phyloP scores from a whole-genome alignment of 805 yeast genomes.

The Candida xyloterini region DNA sequence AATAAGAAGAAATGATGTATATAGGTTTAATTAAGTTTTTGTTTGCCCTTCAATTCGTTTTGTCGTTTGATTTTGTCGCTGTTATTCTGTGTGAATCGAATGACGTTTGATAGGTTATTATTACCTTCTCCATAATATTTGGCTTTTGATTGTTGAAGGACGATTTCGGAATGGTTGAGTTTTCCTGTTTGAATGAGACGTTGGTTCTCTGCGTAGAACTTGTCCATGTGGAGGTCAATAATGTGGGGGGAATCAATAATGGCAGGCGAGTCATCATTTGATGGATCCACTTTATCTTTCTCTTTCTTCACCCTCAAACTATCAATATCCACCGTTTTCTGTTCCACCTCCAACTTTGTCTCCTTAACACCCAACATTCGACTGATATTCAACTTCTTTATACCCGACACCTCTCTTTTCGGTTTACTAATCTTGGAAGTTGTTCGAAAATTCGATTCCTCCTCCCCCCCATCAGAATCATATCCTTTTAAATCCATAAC shows the following conservation, averaged over 20 bases:
- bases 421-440: conserved; percentile 7
- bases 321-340: not conserved
- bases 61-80: conserved; percentile 24
- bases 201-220: conserved; percentile 37
- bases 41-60: conserved; percentile 9
- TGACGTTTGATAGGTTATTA: conserved; percentile 32
- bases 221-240: conserved; percentile 36
- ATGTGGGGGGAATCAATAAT: conserved; percentile 27
- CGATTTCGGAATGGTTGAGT: conserved; percentile 25
- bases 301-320: not conserved
- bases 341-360: not conserved
- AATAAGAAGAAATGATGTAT: conserved; percentile 26
- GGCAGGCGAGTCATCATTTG: too few relatives aligned
- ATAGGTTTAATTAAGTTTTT: conserved; percentile 2
- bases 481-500: conserved; percentile 15
- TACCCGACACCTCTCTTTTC: not conserved
- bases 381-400: conserved; percentile 6
- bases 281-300: too few relatives aligned
- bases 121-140: conserved; percentile 30
- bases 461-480: conserved; percentile 18
- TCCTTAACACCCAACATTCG: conserved; percentile 7
- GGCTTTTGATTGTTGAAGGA: conserved; percentile 20
- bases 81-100: conserved; percentile 30
- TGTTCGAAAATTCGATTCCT: conserved; percentile 3
- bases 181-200: conserved; percentile 32